Conservation (phyloP, 345 rosid species). For the Rhodomyrtus tomentosa region DNA sequence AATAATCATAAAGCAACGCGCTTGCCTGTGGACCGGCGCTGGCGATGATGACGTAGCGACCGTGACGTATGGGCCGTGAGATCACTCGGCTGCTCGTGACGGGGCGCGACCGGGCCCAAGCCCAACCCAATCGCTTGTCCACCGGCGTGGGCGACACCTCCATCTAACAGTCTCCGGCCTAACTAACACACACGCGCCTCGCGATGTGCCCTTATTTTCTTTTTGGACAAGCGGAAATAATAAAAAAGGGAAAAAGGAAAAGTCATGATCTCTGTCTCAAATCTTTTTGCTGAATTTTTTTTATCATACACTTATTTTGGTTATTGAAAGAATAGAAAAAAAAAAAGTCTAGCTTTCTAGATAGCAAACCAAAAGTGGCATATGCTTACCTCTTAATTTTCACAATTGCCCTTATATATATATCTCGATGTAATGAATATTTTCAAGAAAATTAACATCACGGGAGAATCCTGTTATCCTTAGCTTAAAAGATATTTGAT, state of each 20-base stretch:
- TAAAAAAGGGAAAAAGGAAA: no score
- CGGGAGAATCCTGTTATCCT: no score
- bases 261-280: no score
- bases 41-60: background rate
- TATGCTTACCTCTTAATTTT: background rate
- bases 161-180: background rate
- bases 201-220: background rate
- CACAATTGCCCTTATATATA: background rate
- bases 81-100: background rate
- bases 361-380: no score
- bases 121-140: background rate
- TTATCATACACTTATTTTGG: no score
- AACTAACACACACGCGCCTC: background rate
- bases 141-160: background rate
- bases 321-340: no score
- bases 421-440: no score
- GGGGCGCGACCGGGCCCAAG: background rate
- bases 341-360: background rate
- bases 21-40: background rate
- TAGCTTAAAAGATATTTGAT: background rate
- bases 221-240: no score
- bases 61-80: slow-evolving; percentile 1
- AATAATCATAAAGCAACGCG: background rate
- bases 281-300: no score
- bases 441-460: no score